Evolutionary conservation across 1,139 yeast species (phyloP).

Genomic region (Insectozyma bohioensis): DNA sequence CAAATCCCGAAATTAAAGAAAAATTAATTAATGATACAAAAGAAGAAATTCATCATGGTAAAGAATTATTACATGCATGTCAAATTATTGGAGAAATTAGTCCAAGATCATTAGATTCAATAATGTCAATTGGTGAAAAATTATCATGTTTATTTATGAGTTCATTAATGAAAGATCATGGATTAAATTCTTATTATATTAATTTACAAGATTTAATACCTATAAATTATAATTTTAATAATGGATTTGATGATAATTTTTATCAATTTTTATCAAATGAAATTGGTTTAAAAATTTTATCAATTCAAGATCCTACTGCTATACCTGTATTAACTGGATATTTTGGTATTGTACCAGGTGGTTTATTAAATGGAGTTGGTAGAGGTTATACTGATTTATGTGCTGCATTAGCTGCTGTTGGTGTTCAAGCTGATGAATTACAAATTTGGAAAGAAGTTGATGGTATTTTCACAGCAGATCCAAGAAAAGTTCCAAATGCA

Average conservation of each 20-base stretch:
- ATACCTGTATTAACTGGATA: slow-evolving; percentile 95
- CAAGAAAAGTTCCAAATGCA: slow-evolving; percentile 91
- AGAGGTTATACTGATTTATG: slow-evolving; percentile 97
- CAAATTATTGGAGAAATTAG: slow-evolving; percentile 90
- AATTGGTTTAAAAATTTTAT: slow-evolving; percentile 55
- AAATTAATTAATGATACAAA: slow-evolving; percentile 57
- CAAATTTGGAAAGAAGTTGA: slow-evolving; percentile 99
- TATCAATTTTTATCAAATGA: slow-evolving; percentile 61
- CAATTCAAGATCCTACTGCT: slow-evolving; percentile 41
- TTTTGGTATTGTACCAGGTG: slow-evolving; percentile 94
- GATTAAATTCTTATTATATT: slow-evolving; percentile 71
- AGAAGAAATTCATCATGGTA: slow-evolving; percentile 65
- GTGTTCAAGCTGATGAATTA: slow-evolving; percentile 84
- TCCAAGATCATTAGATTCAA: slow-evolving; percentile 81
- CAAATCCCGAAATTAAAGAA: slow-evolving; percentile 41
- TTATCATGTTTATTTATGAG: slow-evolving; percentile 87
- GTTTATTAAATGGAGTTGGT: slow-evolving; percentile 87
- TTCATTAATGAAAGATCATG: slow-evolving; percentile 77
- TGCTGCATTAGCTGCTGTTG: slow-evolving; percentile 96
- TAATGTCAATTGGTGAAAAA: slow-evolving; percentile 94
- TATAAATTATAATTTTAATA: slow-evolving; percentile 50
- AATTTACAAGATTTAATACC: slow-evolving; percentile 77
- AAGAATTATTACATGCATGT: slow-evolving; percentile 77
- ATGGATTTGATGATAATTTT: slow-evolving; percentile 64
- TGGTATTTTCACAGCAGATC: slow-evolving; percentile 98